Evolutionary conservation across 2,329 filamentous ascomycete genomes (phyloP).

Genomic region (Exserohilum rostratum): DNA sequence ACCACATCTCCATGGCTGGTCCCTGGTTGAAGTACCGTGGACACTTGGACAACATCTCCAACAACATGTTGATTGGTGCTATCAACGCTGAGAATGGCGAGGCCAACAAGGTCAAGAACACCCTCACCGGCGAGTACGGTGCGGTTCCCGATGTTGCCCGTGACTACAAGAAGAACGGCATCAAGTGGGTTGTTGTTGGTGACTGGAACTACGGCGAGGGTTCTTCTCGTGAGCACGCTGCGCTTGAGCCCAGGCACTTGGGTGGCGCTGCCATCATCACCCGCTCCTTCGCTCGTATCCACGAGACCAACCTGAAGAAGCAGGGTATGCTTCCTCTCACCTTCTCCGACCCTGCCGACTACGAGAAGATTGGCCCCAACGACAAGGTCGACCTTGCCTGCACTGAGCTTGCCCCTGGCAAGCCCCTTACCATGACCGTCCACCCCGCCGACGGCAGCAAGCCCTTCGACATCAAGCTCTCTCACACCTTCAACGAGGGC

Average conservation of each 20-base stretch:
- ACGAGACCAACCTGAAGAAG: slow-evolving; percentile 99
- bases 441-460: slow-evolving; percentile 83
- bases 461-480: slow-evolving; percentile 80
- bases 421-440: slow-evolving; percentile 89
- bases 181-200: slow-evolving; percentile 96
- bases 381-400: slow-evolving; percentile 90
- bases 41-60: slow-evolving; percentile 98
- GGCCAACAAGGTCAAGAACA: slow-evolving; percentile 97
- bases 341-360: slow-evolving; percentile 92
- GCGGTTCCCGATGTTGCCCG: slow-evolving; percentile 92
- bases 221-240: slow-evolving; percentile 95
- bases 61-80: slow-evolving; percentile 99
- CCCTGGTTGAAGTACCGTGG: slow-evolving; percentile 99
- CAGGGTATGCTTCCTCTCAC: slow-evolving; percentile 99
- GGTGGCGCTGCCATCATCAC: slow-evolving; percentile 97
- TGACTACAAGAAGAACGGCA: slow-evolving; percentile 97
- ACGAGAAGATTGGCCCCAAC: slow-evolving; percentile 93
- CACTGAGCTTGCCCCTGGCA: slow-evolving; percentile 88
- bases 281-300: slow-evolving; percentile 95
- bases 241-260: slow-evolving; percentile 95
- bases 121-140: slow-evolving; percentile 79
- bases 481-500: slow-evolving; percentile 96
- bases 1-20: slow-evolving; percentile 96
- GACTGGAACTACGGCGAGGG: slow-evolving; percentile 99
- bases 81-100: slow-evolving; percentile 95